Evolutionary conservation across 163 green algal species (phyloP), one percentile per base, ranked within the genome.

Genomic region (Smithsoniella earleae): DNA sequence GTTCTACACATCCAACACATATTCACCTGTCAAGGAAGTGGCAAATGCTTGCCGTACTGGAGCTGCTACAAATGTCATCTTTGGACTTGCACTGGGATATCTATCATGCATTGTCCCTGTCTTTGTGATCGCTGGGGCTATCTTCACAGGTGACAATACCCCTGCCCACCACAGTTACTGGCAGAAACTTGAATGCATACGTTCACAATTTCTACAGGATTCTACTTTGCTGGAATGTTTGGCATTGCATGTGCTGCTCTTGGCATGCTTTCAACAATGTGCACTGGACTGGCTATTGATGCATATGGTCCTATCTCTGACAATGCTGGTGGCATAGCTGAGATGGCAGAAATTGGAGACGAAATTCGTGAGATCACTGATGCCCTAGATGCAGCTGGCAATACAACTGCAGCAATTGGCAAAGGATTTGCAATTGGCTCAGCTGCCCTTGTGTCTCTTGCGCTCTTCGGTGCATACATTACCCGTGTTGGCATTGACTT

Each of bases 361-460:
- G 89, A 96, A 78, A 96, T 98, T 76, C 91, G 94, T 69, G 94
- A 98, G 84, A 86, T 89, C 79, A 99, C 94, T 10, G 94, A 98
- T 77, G 89, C 89, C 2, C 76, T 87, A 31, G 76, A 99, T 76
- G 90, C 94, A 64, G 95, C 93, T 30, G 95, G 95, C 77, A 99
- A 99, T 90, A 99, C 95, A 77, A 99, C 95, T 43, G 95, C 95
- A 76, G 95, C 95, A 81, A 98, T 98, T 76, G 95, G 95, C 77
- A 99, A 99, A 87, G 95, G 95, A 78, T 99, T 98, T 79, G 95
- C 95, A 76, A 98, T 98, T 73, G 94, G 93, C 74, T 98, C 94
- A 4, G 95, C 95, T 62, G 92, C 92, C 0, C 88, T 99, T 3
- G 93, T 98, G 64, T 97, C 91, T 18, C 88, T 99, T 54, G 95